Percentiles rank a stretch among this genome's conserved stretches.
phyloP scores from a whole-genome alignment of 257 asterid genomes.

The Nicotiana noctiflora region DNA sequence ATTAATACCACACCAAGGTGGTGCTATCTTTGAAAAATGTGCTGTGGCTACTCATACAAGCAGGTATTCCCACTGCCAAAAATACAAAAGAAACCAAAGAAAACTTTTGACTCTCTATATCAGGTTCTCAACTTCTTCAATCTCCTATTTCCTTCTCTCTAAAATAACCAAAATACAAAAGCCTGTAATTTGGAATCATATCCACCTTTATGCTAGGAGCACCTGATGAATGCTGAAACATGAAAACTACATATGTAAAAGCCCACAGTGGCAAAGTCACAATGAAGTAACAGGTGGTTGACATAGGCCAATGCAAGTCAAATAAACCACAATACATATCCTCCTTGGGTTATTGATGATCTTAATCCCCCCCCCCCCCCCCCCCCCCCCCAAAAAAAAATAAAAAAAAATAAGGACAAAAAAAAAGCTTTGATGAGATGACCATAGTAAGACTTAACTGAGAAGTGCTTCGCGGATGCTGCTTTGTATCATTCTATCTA shows the following conservation, averaged over 20 bases:
- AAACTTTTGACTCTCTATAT: background rate
- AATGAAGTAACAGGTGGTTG: conserved; percentile 4
- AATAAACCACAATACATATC: background rate
- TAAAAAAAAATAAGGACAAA: no score
- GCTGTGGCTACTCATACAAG: background rate
- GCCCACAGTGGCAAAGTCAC: background rate
- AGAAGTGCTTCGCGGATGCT: background rate
- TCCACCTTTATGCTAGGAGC: background rate
- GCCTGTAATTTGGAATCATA: background rate
- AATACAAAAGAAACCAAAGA: background rate
- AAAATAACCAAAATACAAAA: background rate
- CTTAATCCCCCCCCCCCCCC: background rate
- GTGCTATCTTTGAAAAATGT: background rate
- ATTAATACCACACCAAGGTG: background rate
- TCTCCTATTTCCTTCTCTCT: background rate
- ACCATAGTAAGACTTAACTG: background rate
- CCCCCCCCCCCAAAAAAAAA: no score
- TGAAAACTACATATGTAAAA: background rate
- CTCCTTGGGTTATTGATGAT: background rate
- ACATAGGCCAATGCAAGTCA: background rate
- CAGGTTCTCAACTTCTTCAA: background rate
- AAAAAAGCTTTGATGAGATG: no score
- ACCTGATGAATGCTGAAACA: background rate
- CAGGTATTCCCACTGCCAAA: background rate
- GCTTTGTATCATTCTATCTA: background rate